Conservation (phyloP, 441 rosid genomes). For the Aleurites moluccanus region DNA sequence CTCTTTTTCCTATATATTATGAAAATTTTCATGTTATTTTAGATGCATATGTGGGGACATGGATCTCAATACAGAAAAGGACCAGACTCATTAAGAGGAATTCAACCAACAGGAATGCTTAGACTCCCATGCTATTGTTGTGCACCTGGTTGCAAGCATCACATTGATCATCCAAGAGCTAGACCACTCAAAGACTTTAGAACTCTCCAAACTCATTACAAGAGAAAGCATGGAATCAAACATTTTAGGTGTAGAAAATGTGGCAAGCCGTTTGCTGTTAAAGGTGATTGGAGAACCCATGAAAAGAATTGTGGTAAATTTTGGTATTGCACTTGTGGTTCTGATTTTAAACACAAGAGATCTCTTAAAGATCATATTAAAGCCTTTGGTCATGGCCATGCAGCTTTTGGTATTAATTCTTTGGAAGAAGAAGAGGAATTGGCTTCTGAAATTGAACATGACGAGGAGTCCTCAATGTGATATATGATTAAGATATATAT, state of each 20-base stretch:
- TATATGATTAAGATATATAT: neutral
- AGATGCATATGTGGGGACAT: no score
- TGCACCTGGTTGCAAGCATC: conserved; percentile 56
- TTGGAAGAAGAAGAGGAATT: conserved; percentile 47
- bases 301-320: conserved; percentile 73
- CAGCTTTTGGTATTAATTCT: conserved; percentile 31
- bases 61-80: conserved; percentile 21
- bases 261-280: conserved; percentile 63
- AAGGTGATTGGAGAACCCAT: conserved; percentile 81
- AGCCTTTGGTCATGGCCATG: conserved; percentile 64
- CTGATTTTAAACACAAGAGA: conserved; percentile 70
- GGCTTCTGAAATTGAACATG: conserved; percentile 48
- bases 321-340: conserved; percentile 67
- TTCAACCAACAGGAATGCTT: conserved; percentile 69
- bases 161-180: conserved; percentile 64
- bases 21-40: no score
- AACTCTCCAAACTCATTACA: conserved; percentile 78
- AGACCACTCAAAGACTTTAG: conserved; percentile 69
- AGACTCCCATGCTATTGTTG: conserved; percentile 70
- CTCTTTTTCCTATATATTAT: no score
- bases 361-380: conserved; percentile 63
- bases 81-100: conserved; percentile 61
- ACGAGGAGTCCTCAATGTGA: conserved; percentile 31
- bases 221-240: conserved; percentile 68
- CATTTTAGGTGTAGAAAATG: conserved; percentile 68